These are phyloP conservation scores for Astrephomene gubernaculifera DNA, from an alignment of 139 green algal species.

Conservation along the genomic window DNA sequence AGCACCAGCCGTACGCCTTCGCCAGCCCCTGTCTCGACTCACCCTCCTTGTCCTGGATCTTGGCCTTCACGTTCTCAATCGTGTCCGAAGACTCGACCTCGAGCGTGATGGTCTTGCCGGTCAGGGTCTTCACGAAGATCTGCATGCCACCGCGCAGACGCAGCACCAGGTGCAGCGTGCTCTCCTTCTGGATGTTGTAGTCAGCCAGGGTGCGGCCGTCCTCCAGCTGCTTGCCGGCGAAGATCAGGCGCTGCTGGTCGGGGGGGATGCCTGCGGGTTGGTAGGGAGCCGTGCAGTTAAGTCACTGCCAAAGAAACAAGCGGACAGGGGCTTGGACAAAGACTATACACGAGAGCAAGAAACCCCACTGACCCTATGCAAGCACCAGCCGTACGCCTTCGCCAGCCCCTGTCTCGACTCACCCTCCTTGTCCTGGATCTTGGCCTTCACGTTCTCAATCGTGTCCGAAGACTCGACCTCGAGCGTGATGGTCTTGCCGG, in stretches of 20 bases:
- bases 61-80: slow-evolving; percentile 85
- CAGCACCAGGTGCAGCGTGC: slow-evolving; percentile 86
- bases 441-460: slow-evolving; percentile 95
- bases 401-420: too few relatives aligned
- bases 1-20: too few relatives aligned
- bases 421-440: slow-evolving; percentile 97
- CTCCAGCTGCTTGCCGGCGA: slow-evolving; percentile 97
- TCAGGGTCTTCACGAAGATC: slow-evolving; percentile 93
- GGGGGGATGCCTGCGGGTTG: slow-evolving; percentile 87
- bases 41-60: slow-evolving; percentile 74
- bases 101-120: slow-evolving; percentile 96
- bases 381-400: too few relatives aligned
- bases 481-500: slow-evolving; percentile 84
- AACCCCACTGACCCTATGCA: too few relatives aligned
- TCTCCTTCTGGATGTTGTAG: slow-evolving; percentile 97
- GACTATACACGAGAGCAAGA: too few relatives aligned
- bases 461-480: slow-evolving; percentile 85
- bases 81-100: slow-evolving; percentile 87
- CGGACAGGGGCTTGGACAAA: too few relatives aligned
- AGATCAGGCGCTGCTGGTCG: slow-evolving; percentile 96
- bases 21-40: too few relatives aligned
- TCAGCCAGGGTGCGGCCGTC: slow-evolving; percentile 93
- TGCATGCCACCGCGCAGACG: slow-evolving; percentile 86
- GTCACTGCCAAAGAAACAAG: too few relatives aligned
- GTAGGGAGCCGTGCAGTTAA: too few relatives aligned